Evolutionary conservation across 2,329 filamentous ascomycete species (phyloP).

Genomic region (Apiospora phragmitis): DNA sequence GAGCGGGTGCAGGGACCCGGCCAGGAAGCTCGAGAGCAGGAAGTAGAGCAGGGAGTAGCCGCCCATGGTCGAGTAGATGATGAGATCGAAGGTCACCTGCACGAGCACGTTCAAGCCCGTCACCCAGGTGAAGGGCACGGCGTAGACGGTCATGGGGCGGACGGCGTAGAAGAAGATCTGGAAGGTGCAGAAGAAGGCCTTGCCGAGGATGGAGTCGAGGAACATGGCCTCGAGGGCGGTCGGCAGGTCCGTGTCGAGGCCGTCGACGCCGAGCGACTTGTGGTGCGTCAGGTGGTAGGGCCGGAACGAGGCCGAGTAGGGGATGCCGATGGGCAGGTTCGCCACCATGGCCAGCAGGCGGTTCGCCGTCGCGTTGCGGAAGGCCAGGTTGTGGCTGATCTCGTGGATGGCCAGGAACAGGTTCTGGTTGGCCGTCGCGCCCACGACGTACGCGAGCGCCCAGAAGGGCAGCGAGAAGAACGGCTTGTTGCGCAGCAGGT

Average conservation of each 20-base stretch:
- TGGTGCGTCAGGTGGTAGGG: constrained; percentile 98
- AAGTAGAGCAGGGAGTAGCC: constrained; percentile 75
- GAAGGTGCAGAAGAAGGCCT: constrained; percentile 98
- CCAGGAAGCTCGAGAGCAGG: constrained; percentile 86
- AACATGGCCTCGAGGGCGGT: constrained; percentile 89
- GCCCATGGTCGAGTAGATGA: constrained; percentile 61
- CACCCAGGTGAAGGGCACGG: constrained; percentile 80
- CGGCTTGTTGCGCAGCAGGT: constrained; percentile 71
- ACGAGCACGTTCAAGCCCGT: constrained; percentile 79
- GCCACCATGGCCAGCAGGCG: constrained; percentile 87
- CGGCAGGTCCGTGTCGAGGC: constrained; percentile 92
- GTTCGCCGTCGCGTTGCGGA: constrained; percentile 78
- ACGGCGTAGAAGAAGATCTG: constrained; percentile 99
- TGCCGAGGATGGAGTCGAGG: constrained; percentile 91
- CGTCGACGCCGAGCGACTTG: constrained; percentile 96
- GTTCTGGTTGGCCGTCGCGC: constrained; percentile 96
- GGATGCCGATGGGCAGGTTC: constrained; percentile 92
- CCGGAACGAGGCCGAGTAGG: constrained; percentile 94
- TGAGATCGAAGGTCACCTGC: constrained; percentile 77
- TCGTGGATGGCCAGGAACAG: constrained; percentile 98
- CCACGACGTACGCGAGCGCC: constrained; percentile 84
- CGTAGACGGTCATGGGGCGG: constrained; percentile 92
- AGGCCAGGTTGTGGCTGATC: constrained; percentile 96
- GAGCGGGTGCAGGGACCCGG: constrained; percentile 89
- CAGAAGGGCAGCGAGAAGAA: constrained; percentile 85